phyloP scores from a whole-genome alignment of 768 basidiomycete species.

The Leccinum fibrillosum region DNA sequence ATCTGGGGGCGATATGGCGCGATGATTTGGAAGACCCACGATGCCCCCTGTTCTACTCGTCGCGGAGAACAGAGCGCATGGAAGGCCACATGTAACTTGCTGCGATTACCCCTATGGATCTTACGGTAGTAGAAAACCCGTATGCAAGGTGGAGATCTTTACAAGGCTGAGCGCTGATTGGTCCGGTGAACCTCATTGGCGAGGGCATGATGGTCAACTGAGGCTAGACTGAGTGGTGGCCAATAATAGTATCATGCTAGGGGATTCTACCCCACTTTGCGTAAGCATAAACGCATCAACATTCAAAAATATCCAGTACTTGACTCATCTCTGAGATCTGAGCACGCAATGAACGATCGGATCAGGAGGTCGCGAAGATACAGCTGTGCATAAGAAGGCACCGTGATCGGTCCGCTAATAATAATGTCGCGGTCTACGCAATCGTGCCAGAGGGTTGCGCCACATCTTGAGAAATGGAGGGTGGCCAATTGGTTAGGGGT shows the following conservation, averaged over 20 bases:
- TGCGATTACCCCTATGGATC: too few species aligned
- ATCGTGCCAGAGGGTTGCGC: constrained; percentile 23
- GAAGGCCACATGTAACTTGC: constrained; percentile 21
- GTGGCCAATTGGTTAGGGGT: constrained; percentile 28
- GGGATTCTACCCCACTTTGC: neutral
- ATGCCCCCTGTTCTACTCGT: constrained; percentile 10
- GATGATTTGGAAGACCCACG: constrained; percentile 7
- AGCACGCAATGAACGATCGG: neutral
- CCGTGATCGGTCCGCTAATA: neutral
- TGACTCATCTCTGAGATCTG: neutral
- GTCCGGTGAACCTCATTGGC: too few species aligned
- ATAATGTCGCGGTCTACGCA: constrained; percentile 6
- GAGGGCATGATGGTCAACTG: too few species aligned
- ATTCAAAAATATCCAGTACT: neutral
- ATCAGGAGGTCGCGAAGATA: neutral
- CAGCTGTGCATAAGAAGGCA: neutral
- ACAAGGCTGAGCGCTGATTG: too few species aligned
- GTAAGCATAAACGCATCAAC: neutral
- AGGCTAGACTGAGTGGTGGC: too few species aligned
- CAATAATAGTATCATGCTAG: neutral
- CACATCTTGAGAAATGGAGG: constrained; percentile 18
- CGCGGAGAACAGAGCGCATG: constrained; percentile 34
- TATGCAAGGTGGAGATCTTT: constrained; percentile 31
- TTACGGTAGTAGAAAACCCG: constrained; percentile 32
- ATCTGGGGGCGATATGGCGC: constrained; percentile 4